Conservation (phyloP, 257 asterid genomes). For the Echium plantagineum region DNA sequence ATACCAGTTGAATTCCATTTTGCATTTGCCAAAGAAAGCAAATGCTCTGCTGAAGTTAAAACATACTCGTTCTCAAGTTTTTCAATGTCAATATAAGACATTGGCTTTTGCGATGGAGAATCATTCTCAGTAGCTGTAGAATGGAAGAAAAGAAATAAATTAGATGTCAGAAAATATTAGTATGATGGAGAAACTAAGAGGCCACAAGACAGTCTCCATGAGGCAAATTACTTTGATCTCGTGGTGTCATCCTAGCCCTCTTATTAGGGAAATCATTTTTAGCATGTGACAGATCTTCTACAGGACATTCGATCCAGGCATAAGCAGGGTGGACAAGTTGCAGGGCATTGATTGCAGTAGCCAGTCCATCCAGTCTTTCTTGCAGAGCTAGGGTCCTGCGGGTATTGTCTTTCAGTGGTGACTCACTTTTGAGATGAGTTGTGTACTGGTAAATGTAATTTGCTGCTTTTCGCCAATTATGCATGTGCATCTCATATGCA, state of each 20-base stretch:
- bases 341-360: slow-evolving; percentile 86
- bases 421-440: slow-evolving; percentile 56
- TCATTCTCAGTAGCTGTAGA: slow-evolving; percentile 48
- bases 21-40: slow-evolving; percentile 52
- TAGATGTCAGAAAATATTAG: no score
- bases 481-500: slow-evolving; percentile 84
- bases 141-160: slow-evolving; percentile 3
- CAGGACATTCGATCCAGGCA: slow-evolving; percentile 80
- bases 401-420: slow-evolving; percentile 52
- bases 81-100: slow-evolving; percentile 55
- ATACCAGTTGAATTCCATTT: slow-evolving; percentile 66
- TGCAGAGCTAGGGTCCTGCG: slow-evolving; percentile 51
- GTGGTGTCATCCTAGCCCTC: slow-evolving; percentile 58
- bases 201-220: no score
- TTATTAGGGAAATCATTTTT: slow-evolving; percentile 63
- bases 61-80: slow-evolving; percentile 82
- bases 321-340: slow-evolving; percentile 85
- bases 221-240: slow-evolving; percentile 41
- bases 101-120: slow-evolving; percentile 39
- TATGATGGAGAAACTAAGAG: no score
- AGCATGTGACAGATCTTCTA: slow-evolving; percentile 30
- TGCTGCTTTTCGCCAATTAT: slow-evolving; percentile 96
- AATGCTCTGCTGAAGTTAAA: slow-evolving; percentile 64
- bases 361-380: slow-evolving; percentile 79
- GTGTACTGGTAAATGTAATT: slow-evolving; percentile 60